Evolutionary conservation across 768 basidiomycete species (phyloP), one percentile per base, ranked within the genome.

Genomic region (Tulasnella sp.): DNA sequence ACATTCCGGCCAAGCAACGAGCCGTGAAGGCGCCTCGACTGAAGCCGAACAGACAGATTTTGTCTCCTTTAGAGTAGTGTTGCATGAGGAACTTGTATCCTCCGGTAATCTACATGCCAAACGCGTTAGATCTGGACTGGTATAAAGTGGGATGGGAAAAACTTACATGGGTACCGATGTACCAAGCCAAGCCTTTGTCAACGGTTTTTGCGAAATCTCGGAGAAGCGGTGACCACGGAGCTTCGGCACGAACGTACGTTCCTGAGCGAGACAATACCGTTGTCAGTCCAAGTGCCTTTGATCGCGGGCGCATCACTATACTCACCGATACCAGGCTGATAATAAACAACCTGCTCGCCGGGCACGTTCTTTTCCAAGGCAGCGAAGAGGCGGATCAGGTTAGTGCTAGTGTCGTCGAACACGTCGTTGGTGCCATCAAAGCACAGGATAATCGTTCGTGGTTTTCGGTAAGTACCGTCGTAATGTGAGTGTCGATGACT

Each of bases 101-200:
- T n/a, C 80, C 77, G 88, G 89, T 27, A 39, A 52, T 52, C 21
- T 52, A n/a, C 1, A 24, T 38, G 44, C 44, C 1, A 44, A 4
- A 36, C 12, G 39, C 3, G 46, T 39, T 46, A 81, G 48, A 19
- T 31, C 0, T 18, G 19, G 27, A 44, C 3, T 42, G 31, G 21
- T 2, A 4, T 48, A 73, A 39, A 27, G 34, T 39, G 2, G 73
- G 90, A 84, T 94, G 93, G 1, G 83, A 87, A 77, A 18, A 21
- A 27, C 62, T 71, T 27, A 78, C 91, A 85, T 94, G 93, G 0
- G 83, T 88, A 77, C 91, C 90, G 72, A 94, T 86, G 82, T 91
- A 94, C 93, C 92, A 94, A 31, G 94, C 94, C 78, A 94, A 85
- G 0, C 92, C 93, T 75, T 89, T 84, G 82, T 95, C 94, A 68